Evolutionary conservation across 1,284 basidiomycete genomes (phyloP).

Genomic region (Apiotrichum siamense): DNA sequence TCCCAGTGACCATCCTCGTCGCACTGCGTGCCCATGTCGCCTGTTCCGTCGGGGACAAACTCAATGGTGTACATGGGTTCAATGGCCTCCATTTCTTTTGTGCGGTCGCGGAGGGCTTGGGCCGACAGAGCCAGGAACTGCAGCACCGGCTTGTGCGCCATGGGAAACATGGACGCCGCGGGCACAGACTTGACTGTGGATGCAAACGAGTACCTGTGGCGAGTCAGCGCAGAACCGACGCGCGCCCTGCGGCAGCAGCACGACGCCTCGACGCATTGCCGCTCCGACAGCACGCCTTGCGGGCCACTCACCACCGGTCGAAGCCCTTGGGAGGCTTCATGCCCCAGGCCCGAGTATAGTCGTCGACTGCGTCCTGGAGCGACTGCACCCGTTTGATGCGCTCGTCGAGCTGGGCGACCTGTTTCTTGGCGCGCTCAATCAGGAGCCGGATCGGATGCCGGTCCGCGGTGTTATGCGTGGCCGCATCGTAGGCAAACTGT

Average conservation of each 20-base stretch:
- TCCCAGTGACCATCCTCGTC: constrained; percentile 21
- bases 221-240: background rate
- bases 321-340: constrained; percentile 40
- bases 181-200: constrained; percentile 15
- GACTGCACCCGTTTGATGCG: constrained; percentile 20
- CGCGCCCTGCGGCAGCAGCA: no score
- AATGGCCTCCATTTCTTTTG: constrained; percentile 11
- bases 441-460: constrained; percentile 39
- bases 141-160: constrained; percentile 31
- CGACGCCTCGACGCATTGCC: no score
- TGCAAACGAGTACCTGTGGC: constrained; percentile 37
- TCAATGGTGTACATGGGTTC: constrained; percentile 25
- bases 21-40: constrained; percentile 30
- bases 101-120: constrained; percentile 24
- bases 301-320: constrained; percentile 29
- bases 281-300: no score
- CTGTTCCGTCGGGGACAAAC: constrained; percentile 37
- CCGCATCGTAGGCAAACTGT: constrained; percentile 8
- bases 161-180: constrained; percentile 26
- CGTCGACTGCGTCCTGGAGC: constrained; percentile 29
- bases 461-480: constrained; percentile 1
- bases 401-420: constrained; percentile 19
- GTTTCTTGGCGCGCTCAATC: constrained; percentile 25
- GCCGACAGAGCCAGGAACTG: constrained; percentile 33
- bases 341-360: constrained; percentile 30